Conservation (phyloP, 192 early-diverging fungal genomes). For the Dispira parvispora region DNA sequence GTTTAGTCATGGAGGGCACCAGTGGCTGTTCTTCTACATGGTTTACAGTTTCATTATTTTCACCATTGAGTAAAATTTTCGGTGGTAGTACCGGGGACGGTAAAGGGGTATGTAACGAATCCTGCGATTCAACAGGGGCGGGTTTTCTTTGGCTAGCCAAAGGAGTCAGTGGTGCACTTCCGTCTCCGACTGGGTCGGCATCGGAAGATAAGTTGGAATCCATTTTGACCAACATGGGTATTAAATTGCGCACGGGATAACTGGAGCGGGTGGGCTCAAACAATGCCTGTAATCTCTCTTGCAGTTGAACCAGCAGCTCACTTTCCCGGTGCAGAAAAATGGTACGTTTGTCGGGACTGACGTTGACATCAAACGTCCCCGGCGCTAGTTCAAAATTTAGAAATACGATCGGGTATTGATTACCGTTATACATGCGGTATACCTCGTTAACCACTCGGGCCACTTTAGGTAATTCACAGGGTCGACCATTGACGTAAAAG, state of each 20-base stretch:
- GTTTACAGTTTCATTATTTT: too few relatives aligned
- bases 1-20: too few relatives aligned
- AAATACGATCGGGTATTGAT: slow-evolving; percentile 66
- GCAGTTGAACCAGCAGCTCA: slow-evolving; percentile 13
- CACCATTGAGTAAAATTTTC: too few relatives aligned
- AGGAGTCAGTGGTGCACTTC: too few relatives aligned
- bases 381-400: slow-evolving; percentile 34
- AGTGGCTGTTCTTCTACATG: too few relatives aligned
- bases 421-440: slow-evolving; percentile 44
- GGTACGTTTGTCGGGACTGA: slow-evolving; percentile 89
- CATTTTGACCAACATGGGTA: neutral
- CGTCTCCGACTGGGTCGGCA: too few relatives aligned
- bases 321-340: slow-evolving; percentile 71
- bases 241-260: slow-evolving; percentile 15
- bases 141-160: too few relatives aligned
- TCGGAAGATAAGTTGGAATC: neutral
- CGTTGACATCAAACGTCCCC: slow-evolving; percentile 66
- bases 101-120: too few relatives aligned
- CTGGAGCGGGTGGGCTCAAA: slow-evolving; percentile 43
- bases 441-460: slow-evolving; percentile 65
- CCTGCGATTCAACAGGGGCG: too few relatives aligned
- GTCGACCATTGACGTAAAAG: slow-evolving; percentile 76
- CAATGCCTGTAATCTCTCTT: slow-evolving; percentile 27
- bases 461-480: slow-evolving; percentile 68
- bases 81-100: too few relatives aligned